phyloP scores from a whole-genome alignment of 805 yeast genomes.

The Kuraishia hungarica region DNA sequence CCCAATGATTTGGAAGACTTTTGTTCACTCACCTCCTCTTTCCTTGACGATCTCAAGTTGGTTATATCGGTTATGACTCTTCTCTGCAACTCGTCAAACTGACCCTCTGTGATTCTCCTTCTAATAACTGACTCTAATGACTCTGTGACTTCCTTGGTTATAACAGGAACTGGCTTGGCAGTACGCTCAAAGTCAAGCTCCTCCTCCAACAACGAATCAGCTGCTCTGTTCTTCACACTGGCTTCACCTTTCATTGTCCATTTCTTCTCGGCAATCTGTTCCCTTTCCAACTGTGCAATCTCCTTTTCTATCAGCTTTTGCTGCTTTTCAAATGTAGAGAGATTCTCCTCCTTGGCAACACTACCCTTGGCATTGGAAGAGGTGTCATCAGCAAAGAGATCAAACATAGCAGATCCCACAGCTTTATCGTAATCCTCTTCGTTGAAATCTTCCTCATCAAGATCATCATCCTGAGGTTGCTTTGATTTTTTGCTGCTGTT shows the following conservation, averaged over 20 bases:
- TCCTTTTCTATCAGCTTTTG: conserved; percentile 71
- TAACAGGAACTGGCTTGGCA: conserved; percentile 92
- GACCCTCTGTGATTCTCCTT: conserved; percentile 63
- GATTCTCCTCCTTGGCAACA: conserved; percentile 22
- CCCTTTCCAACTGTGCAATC: conserved; percentile 73
- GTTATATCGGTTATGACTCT: conserved; percentile 61
- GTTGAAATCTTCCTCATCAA: conserved; percentile 22
- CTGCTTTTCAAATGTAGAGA: conserved; percentile 78
- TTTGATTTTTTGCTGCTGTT: conserved; percentile 13
- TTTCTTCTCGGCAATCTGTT: conserved; percentile 80
- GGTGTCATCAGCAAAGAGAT: conserved; percentile 41
- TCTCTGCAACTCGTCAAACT: conserved; percentile 80
- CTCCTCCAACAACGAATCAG: conserved; percentile 75
- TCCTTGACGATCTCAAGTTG: conserved; percentile 44
- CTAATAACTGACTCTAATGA: conserved; percentile 82
- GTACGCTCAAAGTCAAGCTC: conserved; percentile 86
- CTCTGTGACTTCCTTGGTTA: conserved; percentile 83
- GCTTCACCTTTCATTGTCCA: conserved; percentile 97
- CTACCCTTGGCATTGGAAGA: conserved; percentile 23
- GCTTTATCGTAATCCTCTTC: conserved; percentile 59
- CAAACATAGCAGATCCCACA: conserved; percentile 52
- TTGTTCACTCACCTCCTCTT: conserved; percentile 67
- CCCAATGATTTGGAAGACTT: conserved; percentile 87
- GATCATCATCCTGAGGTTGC: conserved; percentile 2
- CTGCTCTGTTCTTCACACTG: conserved; percentile 69